These are phyloP conservation scores for Cytospora piceicola DNA, from an alignment of 2,329 filamentous ascomycete species.

Conservation along the genomic window DNA sequence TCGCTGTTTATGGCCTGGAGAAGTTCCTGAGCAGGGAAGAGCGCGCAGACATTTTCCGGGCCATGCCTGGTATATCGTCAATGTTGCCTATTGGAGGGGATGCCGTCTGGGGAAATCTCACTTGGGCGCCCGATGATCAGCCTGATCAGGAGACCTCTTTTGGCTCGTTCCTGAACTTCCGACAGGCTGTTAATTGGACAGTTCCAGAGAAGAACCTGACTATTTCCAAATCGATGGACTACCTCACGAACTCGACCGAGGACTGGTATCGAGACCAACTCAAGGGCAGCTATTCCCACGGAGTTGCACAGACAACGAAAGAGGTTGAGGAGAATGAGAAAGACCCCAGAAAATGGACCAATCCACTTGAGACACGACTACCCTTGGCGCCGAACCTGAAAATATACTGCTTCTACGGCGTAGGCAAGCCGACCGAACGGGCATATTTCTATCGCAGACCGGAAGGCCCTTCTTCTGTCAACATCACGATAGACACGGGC, in stretches of 20 bases:
- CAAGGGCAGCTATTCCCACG: conserved; percentile 79
- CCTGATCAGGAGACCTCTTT: conserved; percentile 74
- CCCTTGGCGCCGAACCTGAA: conserved; percentile 88
- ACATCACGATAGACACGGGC: conserved; percentile 73
- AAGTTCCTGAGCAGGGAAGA: conserved; percentile 92
- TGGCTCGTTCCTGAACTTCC: conserved; percentile 86
- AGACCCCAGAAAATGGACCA: conserved; percentile 86
- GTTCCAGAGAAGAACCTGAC: conserved; percentile 77
- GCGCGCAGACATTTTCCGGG: conserved; percentile 89
- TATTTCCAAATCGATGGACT: conserved; percentile 74
- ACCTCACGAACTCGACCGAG: conserved; percentile 77
- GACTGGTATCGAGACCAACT: conserved; percentile 83
- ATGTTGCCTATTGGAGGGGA: conserved; percentile 96
- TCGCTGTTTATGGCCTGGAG: conserved; percentile 95
- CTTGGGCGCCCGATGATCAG: conserved; percentile 85
- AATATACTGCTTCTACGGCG: conserved; percentile 96
- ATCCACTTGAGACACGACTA: conserved; percentile 81
- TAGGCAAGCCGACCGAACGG: conserved; percentile 91
- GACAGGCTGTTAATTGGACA: conserved; percentile 64
- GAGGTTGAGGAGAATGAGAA: conserved; percentile 83
- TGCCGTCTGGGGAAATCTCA: conserved; percentile 89
- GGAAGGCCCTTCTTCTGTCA: conserved; percentile 70
- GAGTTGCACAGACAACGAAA: conserved; percentile 76
- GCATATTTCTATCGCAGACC: conserved; percentile 83
- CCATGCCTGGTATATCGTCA: conserved; percentile 94